These are phyloP conservation scores for Bombardia bombarda DNA, from an alignment of 495 filamentous ascomycete species.

Conservation along the genomic window DNA sequence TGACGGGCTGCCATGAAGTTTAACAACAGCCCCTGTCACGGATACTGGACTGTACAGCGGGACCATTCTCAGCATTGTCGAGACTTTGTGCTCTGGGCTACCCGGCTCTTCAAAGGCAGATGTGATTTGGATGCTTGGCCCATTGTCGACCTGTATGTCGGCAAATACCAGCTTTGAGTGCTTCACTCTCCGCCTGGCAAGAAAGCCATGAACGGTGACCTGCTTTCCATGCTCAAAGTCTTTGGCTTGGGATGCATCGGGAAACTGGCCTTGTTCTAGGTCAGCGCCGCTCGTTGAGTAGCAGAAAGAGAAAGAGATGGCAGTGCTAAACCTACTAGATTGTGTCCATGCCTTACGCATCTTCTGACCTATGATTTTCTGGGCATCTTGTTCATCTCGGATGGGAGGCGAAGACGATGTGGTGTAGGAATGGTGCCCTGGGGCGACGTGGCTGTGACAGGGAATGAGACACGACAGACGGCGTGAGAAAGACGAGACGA, in stretches of 20 bases:
- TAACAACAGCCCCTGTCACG: conserved; percentile 23
- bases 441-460: not conserved
- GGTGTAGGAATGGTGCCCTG: not conserved
- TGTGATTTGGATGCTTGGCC: conserved; percentile 27
- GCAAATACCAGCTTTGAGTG: conserved; percentile 62
- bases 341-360: conserved; percentile 21
- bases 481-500: too few relatives aligned
- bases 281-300: not conserved
- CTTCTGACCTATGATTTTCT: conserved; percentile 4
- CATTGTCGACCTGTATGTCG: conserved; percentile 37
- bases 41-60: conserved; percentile 32
- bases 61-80: conserved; percentile 23
- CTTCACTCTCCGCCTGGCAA: conserved; percentile 53
- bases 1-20: not conserved
- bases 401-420: not conserved
- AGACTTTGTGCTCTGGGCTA: conserved; percentile 13
- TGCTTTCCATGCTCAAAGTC: conserved; percentile 32
- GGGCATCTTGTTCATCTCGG: not conserved
- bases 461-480: not conserved
- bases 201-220: conserved; percentile 65
- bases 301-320: not conserved
- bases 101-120: conserved; percentile 18
- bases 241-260: conserved; percentile 32
- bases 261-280: conserved; percentile 42
- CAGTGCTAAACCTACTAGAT: conserved; percentile 17